These are phyloP conservation scores for Blastobotrys peoriensis DNA, from an alignment of 805 yeast genomes.

Conservation along the genomic window DNA sequence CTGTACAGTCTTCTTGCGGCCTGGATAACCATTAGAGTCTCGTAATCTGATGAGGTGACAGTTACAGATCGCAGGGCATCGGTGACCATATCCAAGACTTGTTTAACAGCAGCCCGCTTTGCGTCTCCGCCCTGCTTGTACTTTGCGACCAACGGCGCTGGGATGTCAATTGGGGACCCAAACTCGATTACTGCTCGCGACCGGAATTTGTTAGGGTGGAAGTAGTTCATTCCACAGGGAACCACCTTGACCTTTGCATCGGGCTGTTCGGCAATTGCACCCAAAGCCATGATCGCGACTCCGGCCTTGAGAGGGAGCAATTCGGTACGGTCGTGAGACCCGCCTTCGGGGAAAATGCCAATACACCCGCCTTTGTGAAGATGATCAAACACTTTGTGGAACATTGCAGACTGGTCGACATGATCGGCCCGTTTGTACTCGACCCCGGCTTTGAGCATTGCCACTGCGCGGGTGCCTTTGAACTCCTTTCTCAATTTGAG, in stretches of 20 bases:
- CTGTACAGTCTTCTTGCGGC: conserved; percentile 87
- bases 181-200: conserved; percentile 94
- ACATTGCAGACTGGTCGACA: conserved; percentile 81
- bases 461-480: conserved; percentile 42
- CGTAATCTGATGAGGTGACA: conserved; percentile 82
- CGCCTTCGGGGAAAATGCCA: conserved; percentile 98
- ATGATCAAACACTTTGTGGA: conserved; percentile 77
- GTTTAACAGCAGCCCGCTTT: conserved; percentile 66
- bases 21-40: conserved; percentile 81
- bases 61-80: conserved; percentile 78
- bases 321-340: conserved; percentile 93
- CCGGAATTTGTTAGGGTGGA: conserved; percentile 92
- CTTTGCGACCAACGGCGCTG: conserved; percentile 52
- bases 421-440: conserved; percentile 68
- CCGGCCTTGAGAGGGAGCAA: conserved; percentile 92
- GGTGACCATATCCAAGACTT: conserved; percentile 62
- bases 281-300: conserved; percentile 96
- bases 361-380: conserved; percentile 72
- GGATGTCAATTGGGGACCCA: conserved; percentile 77
- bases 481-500: conserved; percentile 65
- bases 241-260: conserved; percentile 76
- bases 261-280: conserved; percentile 78
- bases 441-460: conserved; percentile 47
- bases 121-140: conserved; percentile 58
- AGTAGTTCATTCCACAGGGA: conserved; percentile 96